These are phyloP conservation scores for Arabidopsis arenosa DNA, from an alignment of 345 rosid species.

Conservation along the genomic window DNA sequence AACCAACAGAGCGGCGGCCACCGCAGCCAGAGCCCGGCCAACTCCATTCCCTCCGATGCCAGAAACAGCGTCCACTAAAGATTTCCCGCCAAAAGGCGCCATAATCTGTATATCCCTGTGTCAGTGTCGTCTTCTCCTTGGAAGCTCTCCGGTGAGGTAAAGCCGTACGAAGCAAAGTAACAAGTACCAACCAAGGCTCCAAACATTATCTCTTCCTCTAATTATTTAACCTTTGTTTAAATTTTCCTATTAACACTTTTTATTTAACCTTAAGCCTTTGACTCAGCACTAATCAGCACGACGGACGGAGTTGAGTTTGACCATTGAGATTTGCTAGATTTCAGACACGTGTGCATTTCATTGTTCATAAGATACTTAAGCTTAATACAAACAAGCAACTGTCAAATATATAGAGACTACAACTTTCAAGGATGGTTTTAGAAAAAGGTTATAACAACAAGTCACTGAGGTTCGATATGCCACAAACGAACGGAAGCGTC, in stretches of 20 bases:
- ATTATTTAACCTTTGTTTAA: slow-evolving; percentile 31
- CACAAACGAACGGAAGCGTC: slow-evolving; percentile 75
- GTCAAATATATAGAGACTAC: slow-evolving; percentile 10
- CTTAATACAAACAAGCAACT: background rate
- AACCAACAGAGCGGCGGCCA: slow-evolving; percentile 76
- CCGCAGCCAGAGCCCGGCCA: slow-evolving; percentile 71
- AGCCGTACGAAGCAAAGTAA: slow-evolving; percentile 13
- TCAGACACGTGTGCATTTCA: slow-evolving; percentile 9
- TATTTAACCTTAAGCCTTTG: slow-evolving; percentile 1
- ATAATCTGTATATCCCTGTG: slow-evolving; percentile 28
- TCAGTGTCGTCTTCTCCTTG: slow-evolving; percentile 36
- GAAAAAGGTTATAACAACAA: slow-evolving; percentile 6
- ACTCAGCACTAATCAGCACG: slow-evolving; percentile 10
- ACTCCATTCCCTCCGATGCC: slow-evolving; percentile 74
- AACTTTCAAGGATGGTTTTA: slow-evolving; percentile 19
- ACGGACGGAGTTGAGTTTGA: background rate
- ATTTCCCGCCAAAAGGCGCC: slow-evolving; percentile 77
- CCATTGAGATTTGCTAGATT: background rate
- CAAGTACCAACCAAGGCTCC: slow-evolving; percentile 31
- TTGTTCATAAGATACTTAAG: slow-evolving; percentile 19
- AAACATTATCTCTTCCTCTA: slow-evolving; percentile 35
- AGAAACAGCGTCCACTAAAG: slow-evolving; percentile 56
- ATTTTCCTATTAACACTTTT: background rate
- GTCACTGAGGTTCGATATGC: slow-evolving; percentile 48
- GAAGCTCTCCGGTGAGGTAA: slow-evolving; percentile 40